A percentile compares a stretch with the other conserved stretches of the same genome.
phyloP scores from a whole-genome alignment of 306 rosid species.

The Hippophae tibetana region DNA sequence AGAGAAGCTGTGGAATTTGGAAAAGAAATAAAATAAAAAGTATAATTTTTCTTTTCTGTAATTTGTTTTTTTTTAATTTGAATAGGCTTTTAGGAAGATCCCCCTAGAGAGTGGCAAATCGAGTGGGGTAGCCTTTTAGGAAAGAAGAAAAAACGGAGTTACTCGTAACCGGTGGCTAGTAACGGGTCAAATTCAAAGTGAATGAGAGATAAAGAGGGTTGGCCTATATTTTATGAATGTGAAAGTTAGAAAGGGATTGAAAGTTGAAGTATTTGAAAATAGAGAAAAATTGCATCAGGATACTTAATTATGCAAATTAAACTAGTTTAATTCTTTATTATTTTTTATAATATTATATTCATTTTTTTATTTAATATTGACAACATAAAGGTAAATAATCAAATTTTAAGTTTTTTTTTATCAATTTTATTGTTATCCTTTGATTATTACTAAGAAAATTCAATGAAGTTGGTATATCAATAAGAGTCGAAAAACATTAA shows the following conservation, averaged over 20 bases:
- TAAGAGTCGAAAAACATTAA: too few species aligned
- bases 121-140: conserved; percentile 58
- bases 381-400: too few species aligned
- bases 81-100: too few species aligned
- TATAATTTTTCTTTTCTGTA: conserved; percentile 7
- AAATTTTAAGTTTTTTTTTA: too few species aligned
- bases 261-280: conserved; percentile 6
- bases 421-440: too few species aligned
- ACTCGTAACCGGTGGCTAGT: conserved; percentile 47
- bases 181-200: conserved; percentile 89
- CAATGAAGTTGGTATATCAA: too few species aligned
- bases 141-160: conserved; percentile 26
- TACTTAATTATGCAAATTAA: too few species aligned
- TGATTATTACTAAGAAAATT: too few species aligned
- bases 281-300: not conserved
- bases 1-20: conserved; percentile 11
- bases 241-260: conserved; percentile 42
- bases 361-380: too few species aligned
- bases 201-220: conserved; percentile 27
- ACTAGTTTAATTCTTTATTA: too few species aligned
- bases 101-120: not conserved
- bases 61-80: too few species aligned
- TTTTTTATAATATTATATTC: too few species aligned
- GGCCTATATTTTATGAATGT: conserved; percentile 28
- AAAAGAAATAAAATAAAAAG: conserved; percentile 21